phyloP scores from a whole-genome alignment of 495 filamentous ascomycete species.

The Baudoinia panamericana region DNA sequence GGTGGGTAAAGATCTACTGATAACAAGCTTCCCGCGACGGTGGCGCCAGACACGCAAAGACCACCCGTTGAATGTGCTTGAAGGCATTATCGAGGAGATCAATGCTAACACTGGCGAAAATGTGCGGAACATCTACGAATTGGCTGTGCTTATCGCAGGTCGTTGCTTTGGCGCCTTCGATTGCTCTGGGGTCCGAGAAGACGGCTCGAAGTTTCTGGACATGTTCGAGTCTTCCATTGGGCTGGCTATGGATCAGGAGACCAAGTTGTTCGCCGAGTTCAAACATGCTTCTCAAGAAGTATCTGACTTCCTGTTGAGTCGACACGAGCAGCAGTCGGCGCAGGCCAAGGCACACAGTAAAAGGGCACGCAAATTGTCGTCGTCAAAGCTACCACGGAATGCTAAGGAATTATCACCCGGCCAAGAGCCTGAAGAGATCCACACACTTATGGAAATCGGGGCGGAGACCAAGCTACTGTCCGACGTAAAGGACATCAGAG shows the following conservation, averaged over 20 bases:
- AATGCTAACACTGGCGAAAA: background rate
- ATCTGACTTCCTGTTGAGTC: no score
- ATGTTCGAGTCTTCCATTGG: no score
- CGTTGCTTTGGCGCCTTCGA: slow-evolving; percentile 56
- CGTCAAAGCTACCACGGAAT: no score
- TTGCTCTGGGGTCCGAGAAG: slow-evolving; percentile 46
- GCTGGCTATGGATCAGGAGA: slow-evolving; percentile 51
- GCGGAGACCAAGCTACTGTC: slow-evolving; percentile 51
- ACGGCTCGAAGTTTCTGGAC: slow-evolving; percentile 55
- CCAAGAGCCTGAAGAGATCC: no score
- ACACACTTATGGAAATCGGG: slow-evolving; percentile 54
- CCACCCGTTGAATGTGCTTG: slow-evolving; percentile 26
- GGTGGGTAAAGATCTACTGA: slow-evolving; percentile 48
- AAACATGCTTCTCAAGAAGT: slow-evolving; percentile 48
- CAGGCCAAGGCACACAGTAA: no score
- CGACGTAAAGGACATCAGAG: slow-evolving; percentile 56
- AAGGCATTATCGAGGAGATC: slow-evolving; percentile 1
- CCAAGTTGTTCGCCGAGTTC: slow-evolving; percentile 49
- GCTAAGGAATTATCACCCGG: no score
- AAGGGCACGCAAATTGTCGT: no score
- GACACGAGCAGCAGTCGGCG: no score
- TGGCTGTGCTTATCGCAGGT: slow-evolving; percentile 52
- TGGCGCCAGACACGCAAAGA: slow-evolving; percentile 62
- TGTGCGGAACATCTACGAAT: slow-evolving; percentile 39
- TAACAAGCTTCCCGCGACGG: slow-evolving; percentile 55